These are phyloP conservation scores for Camellia sinensis DNA, from an alignment of 148 eudicot genomes.

Conservation along the genomic window DNA sequence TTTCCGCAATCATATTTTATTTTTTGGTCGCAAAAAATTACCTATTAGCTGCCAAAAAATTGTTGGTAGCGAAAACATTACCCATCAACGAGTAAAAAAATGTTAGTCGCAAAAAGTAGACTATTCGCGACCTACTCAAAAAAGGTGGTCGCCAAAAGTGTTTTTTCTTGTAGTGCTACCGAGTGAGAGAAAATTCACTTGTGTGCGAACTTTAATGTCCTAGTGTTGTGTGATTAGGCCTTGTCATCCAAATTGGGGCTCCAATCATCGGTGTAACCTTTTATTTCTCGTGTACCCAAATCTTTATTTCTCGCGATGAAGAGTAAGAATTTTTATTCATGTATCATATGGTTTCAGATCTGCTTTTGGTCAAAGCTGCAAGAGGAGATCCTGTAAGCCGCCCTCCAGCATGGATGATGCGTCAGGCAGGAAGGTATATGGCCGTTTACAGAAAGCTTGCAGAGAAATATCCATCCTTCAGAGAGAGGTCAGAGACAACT, in stretches of 20 bases:
- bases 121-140: too few species aligned
- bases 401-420: constrained; percentile 99
- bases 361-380: constrained; percentile 87
- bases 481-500: constrained; percentile 98
- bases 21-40: too few species aligned
- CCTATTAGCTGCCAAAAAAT: too few species aligned
- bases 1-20: too few species aligned
- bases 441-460: constrained; percentile 98
- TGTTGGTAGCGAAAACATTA: too few species aligned
- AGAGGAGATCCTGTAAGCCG: constrained; percentile 77
- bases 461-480: constrained; percentile 88
- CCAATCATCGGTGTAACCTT: neutral
- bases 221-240: neutral
- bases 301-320: neutral
- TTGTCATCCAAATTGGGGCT: neutral
- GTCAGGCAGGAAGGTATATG: constrained; percentile 99
- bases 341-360: constrained; percentile 46
- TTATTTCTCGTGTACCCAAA: constrained; percentile 2
- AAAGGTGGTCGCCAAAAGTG: too few species aligned
- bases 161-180: neutral
- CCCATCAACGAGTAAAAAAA: too few species aligned
- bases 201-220: neutral
- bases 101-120: too few species aligned
- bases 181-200: neutral
- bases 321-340: neutral